A percentile compares a stretch with the other conserved stretches of the same genome.
Evolutionary conservation across 306 rosid species (phyloP).

Genomic region (Parietaria judaica): DNA sequence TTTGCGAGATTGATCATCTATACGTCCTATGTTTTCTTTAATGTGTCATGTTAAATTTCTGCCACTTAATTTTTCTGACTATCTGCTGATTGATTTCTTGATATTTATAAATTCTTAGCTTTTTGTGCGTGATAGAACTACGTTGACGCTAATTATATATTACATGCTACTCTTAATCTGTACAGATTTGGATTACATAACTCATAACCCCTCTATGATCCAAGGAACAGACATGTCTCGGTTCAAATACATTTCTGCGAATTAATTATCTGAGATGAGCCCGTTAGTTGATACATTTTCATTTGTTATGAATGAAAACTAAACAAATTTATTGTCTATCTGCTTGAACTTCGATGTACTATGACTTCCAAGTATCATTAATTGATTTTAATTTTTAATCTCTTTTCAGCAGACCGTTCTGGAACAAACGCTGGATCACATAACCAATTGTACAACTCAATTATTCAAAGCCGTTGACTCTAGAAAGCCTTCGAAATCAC

Average conservation of each 20-base stretch:
- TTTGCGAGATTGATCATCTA: no score
- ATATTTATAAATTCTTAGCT: neutral
- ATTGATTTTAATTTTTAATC: neutral
- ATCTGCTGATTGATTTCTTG: neutral
- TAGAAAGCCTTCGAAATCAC: constrained; percentile 16
- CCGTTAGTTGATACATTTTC: neutral
- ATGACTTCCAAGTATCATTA: neutral
- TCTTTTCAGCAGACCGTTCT: constrained; percentile 35
- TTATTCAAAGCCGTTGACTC: constrained; percentile 37
- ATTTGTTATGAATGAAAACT: neutral
- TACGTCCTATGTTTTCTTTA: no score
- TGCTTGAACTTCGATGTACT: constrained; percentile 1
- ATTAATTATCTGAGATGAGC: neutral
- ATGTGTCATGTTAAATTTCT: constrained; percentile 3
- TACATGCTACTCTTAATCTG: neutral
- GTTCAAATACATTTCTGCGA: no score
- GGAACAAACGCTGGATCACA: constrained; percentile 52
- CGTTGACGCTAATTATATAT: no score
- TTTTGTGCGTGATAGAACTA: neutral
- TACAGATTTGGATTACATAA: no score
- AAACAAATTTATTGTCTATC: neutral
- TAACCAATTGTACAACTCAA: constrained; percentile 51
- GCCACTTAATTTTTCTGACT: neutral
- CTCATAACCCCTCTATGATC: no score
- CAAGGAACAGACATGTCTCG: no score